phyloP scores from a whole-genome alignment of 108 stramenopile genomes.

The Fistulifera pelliculosa region DNA sequence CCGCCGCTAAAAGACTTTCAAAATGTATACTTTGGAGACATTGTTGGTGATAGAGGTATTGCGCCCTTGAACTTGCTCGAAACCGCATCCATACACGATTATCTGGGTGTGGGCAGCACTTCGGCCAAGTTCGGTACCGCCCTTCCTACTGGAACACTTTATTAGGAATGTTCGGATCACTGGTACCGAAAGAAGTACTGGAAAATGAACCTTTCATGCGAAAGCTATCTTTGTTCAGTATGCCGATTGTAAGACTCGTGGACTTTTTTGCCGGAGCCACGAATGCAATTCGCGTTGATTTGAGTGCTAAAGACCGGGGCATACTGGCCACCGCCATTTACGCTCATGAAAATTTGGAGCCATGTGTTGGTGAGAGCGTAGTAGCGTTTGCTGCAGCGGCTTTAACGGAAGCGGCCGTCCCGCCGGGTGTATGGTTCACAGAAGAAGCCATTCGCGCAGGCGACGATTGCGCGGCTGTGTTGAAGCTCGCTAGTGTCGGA shows the following conservation, averaged over 20 bases:
- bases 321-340: slow-evolving; percentile 23
- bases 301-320: slow-evolving; percentile 13
- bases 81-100: slow-evolving; percentile 52
- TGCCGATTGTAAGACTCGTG: slow-evolving; percentile 77
- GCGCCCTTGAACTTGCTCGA: slow-evolving; percentile 67
- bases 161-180: slow-evolving; percentile 58
- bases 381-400: slow-evolving; percentile 66
- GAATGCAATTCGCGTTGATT: slow-evolving; percentile 65
- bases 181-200: slow-evolving; percentile 43
- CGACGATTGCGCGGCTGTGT: slow-evolving; percentile 24
- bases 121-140: slow-evolving; percentile 69
- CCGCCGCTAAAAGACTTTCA: slow-evolving; percentile 28
- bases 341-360: slow-evolving; percentile 75
- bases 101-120: slow-evolving; percentile 25
- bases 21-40: slow-evolving; percentile 27
- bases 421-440: slow-evolving; percentile 63
- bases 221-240: slow-evolving; percentile 58
- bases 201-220: slow-evolving; percentile 62
- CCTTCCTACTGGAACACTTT: slow-evolving; percentile 71
- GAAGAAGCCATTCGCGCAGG: slow-evolving; percentile 37
- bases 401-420: slow-evolving; percentile 23
- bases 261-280: slow-evolving; percentile 81
- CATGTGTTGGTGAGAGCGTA: slow-evolving; percentile 71
- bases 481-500: slow-evolving; percentile 28
- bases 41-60: slow-evolving; percentile 44